Evolutionary conservation across 805 yeast species (phyloP), one percentile per base, ranked within the genome.

Genomic region (Candida corydali): DNA sequence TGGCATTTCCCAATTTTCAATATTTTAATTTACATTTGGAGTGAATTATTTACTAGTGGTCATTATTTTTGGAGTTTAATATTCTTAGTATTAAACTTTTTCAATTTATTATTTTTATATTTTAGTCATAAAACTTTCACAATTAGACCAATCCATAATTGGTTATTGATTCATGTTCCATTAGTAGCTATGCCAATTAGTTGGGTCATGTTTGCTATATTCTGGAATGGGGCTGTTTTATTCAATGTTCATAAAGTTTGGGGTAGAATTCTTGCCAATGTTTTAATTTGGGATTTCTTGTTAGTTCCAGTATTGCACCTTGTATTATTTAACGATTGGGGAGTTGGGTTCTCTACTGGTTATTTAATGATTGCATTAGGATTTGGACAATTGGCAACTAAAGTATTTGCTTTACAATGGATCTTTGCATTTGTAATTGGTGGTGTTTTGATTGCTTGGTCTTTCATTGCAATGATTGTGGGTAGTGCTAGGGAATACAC

Each of bases 171-270:
- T 35, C 94, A 86, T 59, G 59, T 79, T 46, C 73, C 91, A 11
- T 70, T 72, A 10, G 72, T 78, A 8, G 86, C 89, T 0, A 47
- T 84, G 49, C 94, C 95, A 10, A 57, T 83, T 38, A 69, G 83
- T 22, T 86, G 95, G 95, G 60, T 80, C 25, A 54, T 82, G 40
- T 83, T 78, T 51, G 80, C 79, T 17, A 54, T 86, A 26, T 82
- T 85, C 66, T 86, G 95, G 95, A 83, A 82, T 52, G 94, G 94
- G 31, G 88, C 94, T 2, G 82, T 81, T 19, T 55, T 82, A 54
- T 75, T 80, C 62, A 83, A 80, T 42, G 75, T 82, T 38, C 72
- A 74, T 48, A 54, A 61, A 41, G 56, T 82, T n/a, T 59, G 74
- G 15, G 78, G 86, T 11, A 70, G 94, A 41, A 59, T 86, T 34